These are phyloP conservation scores for Coccomyxa subellipsoidea DNA, from an alignment of 163 green algal genomes.

Conservation along the genomic window DNA sequence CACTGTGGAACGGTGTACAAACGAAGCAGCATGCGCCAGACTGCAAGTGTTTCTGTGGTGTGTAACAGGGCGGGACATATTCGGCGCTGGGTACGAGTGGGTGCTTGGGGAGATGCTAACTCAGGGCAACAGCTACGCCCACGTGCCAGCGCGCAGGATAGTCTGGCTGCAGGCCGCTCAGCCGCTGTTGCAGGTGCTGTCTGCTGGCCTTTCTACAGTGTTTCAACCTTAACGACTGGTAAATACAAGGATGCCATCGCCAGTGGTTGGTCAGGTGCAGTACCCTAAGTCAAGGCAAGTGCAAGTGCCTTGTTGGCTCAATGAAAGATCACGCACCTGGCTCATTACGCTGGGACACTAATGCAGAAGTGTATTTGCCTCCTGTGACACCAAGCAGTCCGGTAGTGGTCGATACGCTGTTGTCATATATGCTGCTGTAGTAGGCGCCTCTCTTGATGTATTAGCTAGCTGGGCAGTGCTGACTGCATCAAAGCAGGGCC, in stretches of 20 bases:
- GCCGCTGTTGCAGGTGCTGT: conserved; percentile 15
- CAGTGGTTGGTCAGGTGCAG: too few species aligned
- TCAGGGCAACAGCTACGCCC: conserved; percentile 33
- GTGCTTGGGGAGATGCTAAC: conserved; percentile 43
- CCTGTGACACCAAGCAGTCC: too few species aligned
- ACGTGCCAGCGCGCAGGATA: conserved; percentile 22
- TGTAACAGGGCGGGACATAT: conserved; percentile 14
- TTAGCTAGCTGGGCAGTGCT: background rate
- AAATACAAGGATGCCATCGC: too few species aligned
- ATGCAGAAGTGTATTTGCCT: background rate
- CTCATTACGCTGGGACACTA: background rate
- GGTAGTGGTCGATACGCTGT: too few species aligned
- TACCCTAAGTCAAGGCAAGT: too few species aligned
- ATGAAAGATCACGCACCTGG: too few species aligned
- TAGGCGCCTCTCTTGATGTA: background rate
- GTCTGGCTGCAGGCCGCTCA: conserved; percentile 16
- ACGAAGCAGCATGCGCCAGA: too few species aligned
- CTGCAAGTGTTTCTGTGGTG: background rate
- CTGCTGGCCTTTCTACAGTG: background rate
- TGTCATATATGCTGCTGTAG: too few species aligned
- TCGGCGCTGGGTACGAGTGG: conserved; percentile 25
- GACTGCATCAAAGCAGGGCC: too few species aligned
- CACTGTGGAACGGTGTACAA: too few species aligned
- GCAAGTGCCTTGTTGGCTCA: too few species aligned
- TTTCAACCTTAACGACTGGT: too few species aligned